Evolutionary conservation across 192 early-diverging fungal genomes (phyloP), one percentile per base, ranked within the genome.

Genomic region (Jimgerdemannia lactiflua): DNA sequence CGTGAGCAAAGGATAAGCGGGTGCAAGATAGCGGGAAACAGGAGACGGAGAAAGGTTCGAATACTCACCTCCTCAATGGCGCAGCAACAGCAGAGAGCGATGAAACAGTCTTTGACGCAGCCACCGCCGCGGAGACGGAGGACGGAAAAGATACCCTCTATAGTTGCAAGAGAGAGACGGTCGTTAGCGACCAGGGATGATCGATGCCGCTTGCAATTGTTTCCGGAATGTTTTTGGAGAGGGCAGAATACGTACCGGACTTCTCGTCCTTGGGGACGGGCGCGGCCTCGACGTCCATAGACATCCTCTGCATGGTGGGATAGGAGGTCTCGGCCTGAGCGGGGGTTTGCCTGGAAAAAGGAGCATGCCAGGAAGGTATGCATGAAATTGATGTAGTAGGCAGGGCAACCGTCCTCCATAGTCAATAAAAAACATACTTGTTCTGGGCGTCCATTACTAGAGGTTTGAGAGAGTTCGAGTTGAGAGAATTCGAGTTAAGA

Each of bases 21-120:
- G 14, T 59, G 14, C 49, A 59, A 59, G 14, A 14, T 14, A 59
- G 8, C 49, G 8, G 14, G 14, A 59, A 59, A 59, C 6, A 59
- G 14, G 6, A 59, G 14, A 59, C 6, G 14, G 14, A 59, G 6
- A 59, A 59, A 59, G 14, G 14, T 1, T 10, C 6, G 14, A 59
- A 59, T 10, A 59, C 49, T 59, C 49, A 59, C 49, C 14, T 59
- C 49, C 14, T 78, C 77, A 70, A 78, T 68, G 63, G 77, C 77
- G 43, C 77, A 78, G 65, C 77, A 78, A 71, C 77, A 78, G 72
- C 77, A 78, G 67, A 78, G 73, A 42, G 77, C 42, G 72, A 73
- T 71, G 71, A 78, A 73, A 43, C 77, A 78, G 65, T 72, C 77
- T 71, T 78, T 78, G 65, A 78, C 65, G 70, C 77, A 78, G 40